These are phyloP conservation scores for Chrysopogon serrulatus DNA, from an alignment of 176 grass and related monocot genomes.

Conservation along the genomic window DNA sequence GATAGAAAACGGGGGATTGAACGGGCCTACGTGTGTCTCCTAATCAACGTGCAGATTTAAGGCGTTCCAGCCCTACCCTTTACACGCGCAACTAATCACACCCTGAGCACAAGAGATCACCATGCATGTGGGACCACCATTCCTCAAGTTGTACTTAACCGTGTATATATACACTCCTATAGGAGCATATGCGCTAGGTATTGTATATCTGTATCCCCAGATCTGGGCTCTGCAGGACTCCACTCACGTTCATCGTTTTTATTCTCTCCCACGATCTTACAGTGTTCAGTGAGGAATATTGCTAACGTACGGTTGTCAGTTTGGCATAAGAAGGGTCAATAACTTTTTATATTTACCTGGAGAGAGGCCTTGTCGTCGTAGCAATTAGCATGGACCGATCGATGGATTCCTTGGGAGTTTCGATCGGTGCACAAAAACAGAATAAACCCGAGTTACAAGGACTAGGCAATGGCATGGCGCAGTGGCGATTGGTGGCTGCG, in stretches of 20 bases:
- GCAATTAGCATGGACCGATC: not conserved
- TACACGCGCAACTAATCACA: slow-evolving; percentile 27
- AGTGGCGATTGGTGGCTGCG: not conserved
- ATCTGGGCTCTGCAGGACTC: not conserved
- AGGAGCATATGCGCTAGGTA: not conserved
- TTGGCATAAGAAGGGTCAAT: not conserved
- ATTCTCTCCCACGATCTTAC: not conserved
- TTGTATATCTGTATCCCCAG: not conserved
- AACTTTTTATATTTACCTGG: not conserved
- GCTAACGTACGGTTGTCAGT: not conserved
- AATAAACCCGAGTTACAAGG: not conserved
- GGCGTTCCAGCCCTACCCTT: not conserved
- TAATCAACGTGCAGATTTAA: not conserved
- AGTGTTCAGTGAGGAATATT: not conserved
- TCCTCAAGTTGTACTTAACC: not conserved
- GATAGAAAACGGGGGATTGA: not conserved
- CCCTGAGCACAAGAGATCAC: slow-evolving; percentile 6
- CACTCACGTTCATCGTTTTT: not conserved
- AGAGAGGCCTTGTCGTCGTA: not conserved
- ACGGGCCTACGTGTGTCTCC: slow-evolving; percentile 19
- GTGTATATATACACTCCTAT: too few species aligned
- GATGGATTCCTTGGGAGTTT: not conserved
- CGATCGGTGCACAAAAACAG: not conserved
- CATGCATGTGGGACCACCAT: not conserved
- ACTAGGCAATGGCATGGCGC: not conserved